Conservation (phyloP, 805 yeast genomes). For the Millerago galiae region DNA sequence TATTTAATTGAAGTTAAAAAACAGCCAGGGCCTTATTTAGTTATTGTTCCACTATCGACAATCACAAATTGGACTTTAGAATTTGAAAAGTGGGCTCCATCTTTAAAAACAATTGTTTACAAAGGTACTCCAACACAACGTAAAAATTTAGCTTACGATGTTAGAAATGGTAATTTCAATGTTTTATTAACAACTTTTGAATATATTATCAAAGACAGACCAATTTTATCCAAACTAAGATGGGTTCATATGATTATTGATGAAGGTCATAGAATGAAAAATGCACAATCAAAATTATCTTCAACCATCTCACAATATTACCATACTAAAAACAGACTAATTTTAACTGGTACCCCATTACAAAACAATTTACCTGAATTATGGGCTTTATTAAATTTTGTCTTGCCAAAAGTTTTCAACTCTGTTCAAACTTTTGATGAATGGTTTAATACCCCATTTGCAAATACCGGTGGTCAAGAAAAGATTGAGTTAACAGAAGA, state of each 20-base stretch:
- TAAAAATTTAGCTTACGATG: slow-evolving; percentile 55
- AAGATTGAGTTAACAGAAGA: slow-evolving; percentile 78
- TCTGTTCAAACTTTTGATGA: slow-evolving; percentile 83
- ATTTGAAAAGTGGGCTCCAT: slow-evolving; percentile 88
- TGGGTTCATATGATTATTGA: slow-evolving; percentile 88
- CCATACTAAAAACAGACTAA: slow-evolving; percentile 68
- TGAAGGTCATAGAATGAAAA: slow-evolving; percentile 89
- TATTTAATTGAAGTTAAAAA: slow-evolving; percentile 64
- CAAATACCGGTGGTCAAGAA: slow-evolving; percentile 77
- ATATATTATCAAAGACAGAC: slow-evolving; percentile 72
- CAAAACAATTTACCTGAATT: slow-evolving; percentile 81
- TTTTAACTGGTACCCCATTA: slow-evolving; percentile 83
- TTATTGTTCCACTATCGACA: slow-evolving; percentile 79
- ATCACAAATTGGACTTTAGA: slow-evolving; percentile 82
- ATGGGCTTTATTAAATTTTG: slow-evolving; percentile 81
- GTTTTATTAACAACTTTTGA: slow-evolving; percentile 78
- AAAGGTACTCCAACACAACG: slow-evolving; percentile 75
- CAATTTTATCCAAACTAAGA: slow-evolving; percentile 57
- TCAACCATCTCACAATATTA: slow-evolving; percentile 65
- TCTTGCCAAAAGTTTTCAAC: slow-evolving; percentile 76
- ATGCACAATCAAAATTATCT: slow-evolving; percentile 67
- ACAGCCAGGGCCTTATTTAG: slow-evolving; percentile 63
- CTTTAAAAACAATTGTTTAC: slow-evolving; percentile 61
- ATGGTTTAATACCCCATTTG: slow-evolving; percentile 88
- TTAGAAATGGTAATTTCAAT: slow-evolving; percentile 64